Base-by-base conservation (phyloP, 768 basidiomycete genomes). In the Lentinula raphanica region DNA sequence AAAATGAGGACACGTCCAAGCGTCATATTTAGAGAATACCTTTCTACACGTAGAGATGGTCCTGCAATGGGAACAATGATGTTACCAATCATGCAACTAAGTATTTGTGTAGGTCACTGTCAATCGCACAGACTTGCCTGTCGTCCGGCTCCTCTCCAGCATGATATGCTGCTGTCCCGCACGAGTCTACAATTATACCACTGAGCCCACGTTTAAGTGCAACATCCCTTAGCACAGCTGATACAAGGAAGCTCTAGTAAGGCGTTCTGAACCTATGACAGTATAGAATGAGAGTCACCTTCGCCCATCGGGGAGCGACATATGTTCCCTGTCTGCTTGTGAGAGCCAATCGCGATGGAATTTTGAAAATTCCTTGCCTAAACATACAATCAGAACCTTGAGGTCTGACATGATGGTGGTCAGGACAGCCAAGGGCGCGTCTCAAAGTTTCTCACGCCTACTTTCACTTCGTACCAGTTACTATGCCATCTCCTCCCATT, bases 231-330 rank as follows among this genome's bases (percentile, higher is more conserved):
- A 95, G 78, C 23, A 95, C 90, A 2, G 92, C 94, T 44, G 42
- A 44, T n/a, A 11, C 19, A 42, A 19, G 19, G 23, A 3, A 1
- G 8, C 5, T 44, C 19, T 3, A 44, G 42, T 44, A 8, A 44
- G 19, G 3, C 19, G 3, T 23, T 25, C 19, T 40, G 17, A 44
- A 44, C 9, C 5, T 39, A n/a, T 39, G 1, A 40, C 19, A 8
- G 11, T n/a, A 9, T 17, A 23, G 13, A 44, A n/a, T 3, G 5
- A 19, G 19, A 44, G 19, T 40, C 21, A 44, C 42, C 42, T 73
- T 94, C 92, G 29, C 92, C 94, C 85, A 96, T 92, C 0, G 94
- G 93, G 23, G 91, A 93, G 32, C 94, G 86, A 67, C 92, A 92
- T 59, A 92, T 92, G 67, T 92, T 92, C 12, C 90, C 90, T 79